Evolutionary conservation across 441 rosid genomes (phyloP).

Genomic region (Isatis lusitanica): DNA sequence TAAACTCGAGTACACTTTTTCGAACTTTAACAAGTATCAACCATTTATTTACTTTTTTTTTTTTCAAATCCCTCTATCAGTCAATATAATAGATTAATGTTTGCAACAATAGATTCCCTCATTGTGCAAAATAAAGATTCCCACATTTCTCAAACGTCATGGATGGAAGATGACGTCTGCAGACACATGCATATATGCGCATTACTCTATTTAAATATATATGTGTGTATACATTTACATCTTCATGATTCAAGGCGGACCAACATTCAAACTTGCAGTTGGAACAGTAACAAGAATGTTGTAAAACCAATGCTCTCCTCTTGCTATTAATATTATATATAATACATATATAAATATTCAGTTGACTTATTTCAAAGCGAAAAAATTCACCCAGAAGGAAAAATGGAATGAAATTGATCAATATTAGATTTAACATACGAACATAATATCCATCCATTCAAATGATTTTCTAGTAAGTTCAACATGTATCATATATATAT

Average conservation of each 20-base stretch:
- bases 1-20: not conserved
- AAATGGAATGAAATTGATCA: too few species aligned
- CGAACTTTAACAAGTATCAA: not conserved
- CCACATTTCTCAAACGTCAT: not conserved
- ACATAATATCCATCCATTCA: too few species aligned
- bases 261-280: conserved; percentile 34
- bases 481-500: too few species aligned
- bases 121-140: not conserved
- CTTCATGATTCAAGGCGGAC: conserved; percentile 24
- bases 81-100: not conserved
- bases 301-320: conserved; percentile 19
- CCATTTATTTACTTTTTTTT: not conserved
- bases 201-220: not conserved
- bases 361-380: conserved; percentile 1
- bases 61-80: not conserved
- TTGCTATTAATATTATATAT: not conserved
- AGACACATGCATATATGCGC: not conserved
- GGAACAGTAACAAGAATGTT: conserved; percentile 28
- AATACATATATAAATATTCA: too few species aligned
- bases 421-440: too few species aligned
- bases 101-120: too few species aligned
- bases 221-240: not conserved
- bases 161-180: conserved; percentile 5
- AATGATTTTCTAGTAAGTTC: too few species aligned
- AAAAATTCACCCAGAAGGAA: not conserved